phyloP scores from a whole-genome alignment of 345 rosid species.

The Linum usitatissimum region DNA sequence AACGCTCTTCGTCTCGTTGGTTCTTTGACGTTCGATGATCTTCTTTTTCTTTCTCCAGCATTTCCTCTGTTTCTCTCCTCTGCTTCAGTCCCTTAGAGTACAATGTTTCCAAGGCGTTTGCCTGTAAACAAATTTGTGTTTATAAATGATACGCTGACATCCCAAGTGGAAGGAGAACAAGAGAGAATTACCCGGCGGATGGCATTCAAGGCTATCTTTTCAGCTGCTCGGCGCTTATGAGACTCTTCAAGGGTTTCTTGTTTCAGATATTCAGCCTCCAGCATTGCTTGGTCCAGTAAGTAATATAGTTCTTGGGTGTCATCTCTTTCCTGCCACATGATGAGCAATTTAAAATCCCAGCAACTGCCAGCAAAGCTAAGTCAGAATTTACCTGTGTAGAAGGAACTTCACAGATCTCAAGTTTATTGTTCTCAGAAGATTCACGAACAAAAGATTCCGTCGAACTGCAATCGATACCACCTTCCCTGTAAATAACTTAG shows the following conservation, averaged over 20 bases:
- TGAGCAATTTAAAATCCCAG: neutral
- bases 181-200: constrained; percentile 26
- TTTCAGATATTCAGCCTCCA: constrained; percentile 32
- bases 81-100: constrained; percentile 24
- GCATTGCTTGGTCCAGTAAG: constrained; percentile 31
- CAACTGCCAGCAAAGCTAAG: neutral
- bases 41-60: constrained; percentile 16
- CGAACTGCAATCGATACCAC: constrained; percentile 9
- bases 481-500: constrained; percentile 13
- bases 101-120: constrained; percentile 27
- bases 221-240: constrained; percentile 33
- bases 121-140: constrained; percentile 16
- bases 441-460: constrained; percentile 2
- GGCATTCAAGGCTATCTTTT: constrained; percentile 29
- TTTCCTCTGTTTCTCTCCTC: constrained; percentile 26
- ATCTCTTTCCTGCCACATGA: constrained; percentile 29
- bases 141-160: neutral
- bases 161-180: neutral
- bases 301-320: constrained; percentile 17
- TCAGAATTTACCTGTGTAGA: constrained; percentile 1
- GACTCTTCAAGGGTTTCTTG: constrained; percentile 40
- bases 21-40: constrained; percentile 10
- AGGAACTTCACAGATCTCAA: constrained; percentile 7
- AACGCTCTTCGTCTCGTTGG: constrained; percentile 34
- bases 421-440: constrained; percentile 13